A percentile compares a stretch with the other conserved stretches of the same genome.
Evolutionary conservation across 2,329 filamentous ascomycete species (phyloP).

Genomic region (Fusarium newnesense): DNA sequence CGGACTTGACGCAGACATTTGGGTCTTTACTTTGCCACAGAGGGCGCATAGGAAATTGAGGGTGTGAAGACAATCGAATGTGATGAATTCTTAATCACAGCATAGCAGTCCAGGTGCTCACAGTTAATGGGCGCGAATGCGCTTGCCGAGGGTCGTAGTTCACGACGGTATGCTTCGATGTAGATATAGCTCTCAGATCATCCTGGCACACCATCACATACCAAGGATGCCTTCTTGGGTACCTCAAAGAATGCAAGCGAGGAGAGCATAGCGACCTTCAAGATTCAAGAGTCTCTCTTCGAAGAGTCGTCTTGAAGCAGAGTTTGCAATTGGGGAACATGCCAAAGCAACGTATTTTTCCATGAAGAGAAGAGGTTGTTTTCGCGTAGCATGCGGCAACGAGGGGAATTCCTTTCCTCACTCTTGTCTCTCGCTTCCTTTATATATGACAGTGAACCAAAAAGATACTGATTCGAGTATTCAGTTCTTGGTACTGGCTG

Average conservation of each 20-base stretch:
- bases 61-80: background rate
- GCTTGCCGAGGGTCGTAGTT: background rate
- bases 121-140: background rate
- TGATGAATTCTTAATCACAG: background rate
- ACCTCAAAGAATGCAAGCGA: background rate
- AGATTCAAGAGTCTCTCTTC: background rate
- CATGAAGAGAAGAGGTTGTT: no score
- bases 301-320: background rate
- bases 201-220: background rate
- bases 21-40: background rate
- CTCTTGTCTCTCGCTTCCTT: background rate
- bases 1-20: background rate
- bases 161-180: background rate
- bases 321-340: background rate
- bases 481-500: background rate
- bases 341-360: background rate
- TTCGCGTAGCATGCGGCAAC: accelerated
- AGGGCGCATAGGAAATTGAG: background rate
- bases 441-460: background rate
- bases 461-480: no score
- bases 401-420: accelerated
- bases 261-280: no score
- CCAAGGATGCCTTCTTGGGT: background rate
- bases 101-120: background rate
- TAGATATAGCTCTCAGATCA: background rate